Conservation (phyloP, 345 rosid species). For the Tarenaya hassleriana region DNA sequence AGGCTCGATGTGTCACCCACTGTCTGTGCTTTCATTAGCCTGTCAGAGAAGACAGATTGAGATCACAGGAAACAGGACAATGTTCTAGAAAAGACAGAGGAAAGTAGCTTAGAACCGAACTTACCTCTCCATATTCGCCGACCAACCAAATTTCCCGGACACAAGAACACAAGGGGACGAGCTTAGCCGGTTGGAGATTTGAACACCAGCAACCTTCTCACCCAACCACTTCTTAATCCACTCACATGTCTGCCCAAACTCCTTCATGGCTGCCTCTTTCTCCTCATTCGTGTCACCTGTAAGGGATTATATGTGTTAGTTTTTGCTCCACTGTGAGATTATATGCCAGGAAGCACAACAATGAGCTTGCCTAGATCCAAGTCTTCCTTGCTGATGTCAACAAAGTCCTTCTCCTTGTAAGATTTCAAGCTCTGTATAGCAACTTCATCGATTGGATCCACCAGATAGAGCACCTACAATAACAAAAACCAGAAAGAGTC, state of each 20-base stretch:
- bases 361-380: conserved; percentile 60
- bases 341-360: not conserved
- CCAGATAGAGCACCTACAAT: conserved; percentile 54
- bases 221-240: conserved; percentile 92
- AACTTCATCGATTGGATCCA: conserved; percentile 75
- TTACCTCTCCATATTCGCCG: conserved; percentile 98
- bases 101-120: conserved; percentile 7
- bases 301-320: conserved; percentile 20
- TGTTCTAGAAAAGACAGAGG: conserved; percentile 3
- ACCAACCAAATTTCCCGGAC: conserved; percentile 95
- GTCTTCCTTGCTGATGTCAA: conserved; percentile 86
- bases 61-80: not conserved
- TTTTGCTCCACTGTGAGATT: conserved; percentile 7
- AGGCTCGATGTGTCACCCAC: conserved; percentile 70
- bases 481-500: conserved; percentile 2
- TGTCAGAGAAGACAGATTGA: conserved; percentile 25
- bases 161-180: conserved; percentile 96
- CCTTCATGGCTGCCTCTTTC: conserved; percentile 65
- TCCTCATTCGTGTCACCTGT: conserved; percentile 91
- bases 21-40: conserved; percentile 93
- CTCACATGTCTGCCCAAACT: conserved; percentile 84
- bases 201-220: conserved; percentile 86
- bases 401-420: conserved; percentile 73
- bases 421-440: conserved; percentile 67
- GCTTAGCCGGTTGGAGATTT: conserved; percentile 78